A percentile compares a stretch with the other conserved stretches of the same genome.
These are phyloP conservation scores for Ophiocordyceps camponoti-saundersi DNA, from an alignment of 2,329 filamentous ascomycete genomes.

Conservation along the genomic window DNA sequence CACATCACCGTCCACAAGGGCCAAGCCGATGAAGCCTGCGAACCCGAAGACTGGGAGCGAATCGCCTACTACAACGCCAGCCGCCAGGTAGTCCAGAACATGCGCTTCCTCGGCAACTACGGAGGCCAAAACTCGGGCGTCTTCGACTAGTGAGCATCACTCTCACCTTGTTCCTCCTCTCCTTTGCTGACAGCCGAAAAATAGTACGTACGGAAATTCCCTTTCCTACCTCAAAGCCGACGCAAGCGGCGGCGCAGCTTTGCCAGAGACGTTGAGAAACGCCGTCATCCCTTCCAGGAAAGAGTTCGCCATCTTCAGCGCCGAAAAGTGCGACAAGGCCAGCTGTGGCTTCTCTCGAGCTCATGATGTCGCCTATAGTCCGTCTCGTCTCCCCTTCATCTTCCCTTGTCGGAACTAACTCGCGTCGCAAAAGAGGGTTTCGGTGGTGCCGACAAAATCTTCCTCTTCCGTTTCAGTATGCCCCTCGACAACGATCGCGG, in stretches of 20 bases:
- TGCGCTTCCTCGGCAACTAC: conserved; percentile 31
- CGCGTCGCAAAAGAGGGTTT: conserved; percentile 44
- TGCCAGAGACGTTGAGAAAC: conserved; percentile 22
- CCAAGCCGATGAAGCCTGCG: conserved; percentile 9
- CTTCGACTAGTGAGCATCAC: conserved; percentile 22
- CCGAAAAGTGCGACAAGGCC: conserved; percentile 19
- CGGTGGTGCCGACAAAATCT: conserved; percentile 50
- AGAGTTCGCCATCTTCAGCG: conserved; percentile 29
- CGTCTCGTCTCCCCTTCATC: conserved; percentile 8
- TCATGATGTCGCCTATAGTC: conserved; percentile 27
- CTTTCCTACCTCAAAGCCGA: conserved; percentile 27
- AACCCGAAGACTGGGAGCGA: conserved; percentile 10
- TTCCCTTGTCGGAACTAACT: neutral
- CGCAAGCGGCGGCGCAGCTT: conserved; percentile 19
- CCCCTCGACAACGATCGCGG: conserved; percentile 36
- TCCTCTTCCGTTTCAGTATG: conserved; percentile 62
- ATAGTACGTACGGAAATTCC: conserved; percentile 25
- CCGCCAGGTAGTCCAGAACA: conserved; percentile 19
- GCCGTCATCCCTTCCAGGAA: conserved; percentile 21
- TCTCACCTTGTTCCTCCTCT: neutral
- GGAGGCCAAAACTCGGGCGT: conserved; percentile 25
- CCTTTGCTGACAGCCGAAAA: neutral
- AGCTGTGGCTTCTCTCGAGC: conserved; percentile 27
- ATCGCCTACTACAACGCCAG: conserved; percentile 27
- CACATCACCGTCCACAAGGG: neutral